Percentiles rank a stretch among this genome's conserved stretches.
phyloP scores from a whole-genome alignment of 352 stramenopile genomes.

The Pythium plurisporium region DNA sequence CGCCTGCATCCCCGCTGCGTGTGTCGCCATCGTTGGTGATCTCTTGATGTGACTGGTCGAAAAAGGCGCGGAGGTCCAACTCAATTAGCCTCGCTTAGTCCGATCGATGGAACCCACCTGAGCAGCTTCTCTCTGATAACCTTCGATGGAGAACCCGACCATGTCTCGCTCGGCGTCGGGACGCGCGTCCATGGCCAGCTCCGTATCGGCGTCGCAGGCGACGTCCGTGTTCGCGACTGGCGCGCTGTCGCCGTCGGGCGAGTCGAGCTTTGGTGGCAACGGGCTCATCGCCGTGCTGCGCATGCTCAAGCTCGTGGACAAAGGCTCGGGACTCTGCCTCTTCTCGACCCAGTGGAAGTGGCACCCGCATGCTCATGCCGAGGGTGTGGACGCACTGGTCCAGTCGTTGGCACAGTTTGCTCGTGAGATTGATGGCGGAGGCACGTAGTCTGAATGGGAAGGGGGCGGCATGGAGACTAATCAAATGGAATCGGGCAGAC shows the following conservation, averaged over 20 bases:
- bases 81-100: background rate
- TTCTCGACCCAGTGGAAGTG: conserved; percentile 84
- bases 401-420: conserved; percentile 83
- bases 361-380: conserved; percentile 62
- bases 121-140: background rate
- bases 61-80: background rate
- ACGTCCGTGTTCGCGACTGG: background rate
- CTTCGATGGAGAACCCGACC: background rate
- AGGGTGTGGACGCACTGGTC: conserved; percentile 72
- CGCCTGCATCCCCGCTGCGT: conserved; percentile 48
- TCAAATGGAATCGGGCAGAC: conserved; percentile 28
- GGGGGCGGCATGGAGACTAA: background rate
- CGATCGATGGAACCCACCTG: background rate
- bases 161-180: conserved; percentile 8
- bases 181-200: background rate
- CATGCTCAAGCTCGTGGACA: conserved; percentile 73
- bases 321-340: conserved; percentile 58
- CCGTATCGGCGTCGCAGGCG: conserved; percentile 1
- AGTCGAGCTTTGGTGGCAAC: conserved; percentile 15
- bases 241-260: conserved; percentile 3
- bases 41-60: too few relatives aligned
- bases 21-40: too few relatives aligned
- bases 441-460: conserved; percentile 17
- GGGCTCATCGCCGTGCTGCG: conserved; percentile 48
- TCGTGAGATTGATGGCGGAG: conserved; percentile 78